phyloP scores from a whole-genome alignment of 2,329 filamentous ascomycete species.

The Alternaria ethzedia region DNA sequence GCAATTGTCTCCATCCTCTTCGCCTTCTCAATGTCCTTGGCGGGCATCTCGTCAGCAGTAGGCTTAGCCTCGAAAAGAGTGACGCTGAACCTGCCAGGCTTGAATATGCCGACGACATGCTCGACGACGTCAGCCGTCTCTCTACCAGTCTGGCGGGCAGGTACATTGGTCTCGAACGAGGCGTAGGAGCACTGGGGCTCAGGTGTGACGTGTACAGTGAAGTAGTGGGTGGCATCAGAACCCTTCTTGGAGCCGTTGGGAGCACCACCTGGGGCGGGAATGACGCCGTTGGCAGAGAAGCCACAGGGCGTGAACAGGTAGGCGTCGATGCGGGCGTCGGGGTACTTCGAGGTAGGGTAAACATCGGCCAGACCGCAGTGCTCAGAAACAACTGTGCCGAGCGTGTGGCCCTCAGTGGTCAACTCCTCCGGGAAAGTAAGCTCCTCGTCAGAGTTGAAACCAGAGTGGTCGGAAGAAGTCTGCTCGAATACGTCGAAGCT shows the following conservation, averaged over 20 bases:
- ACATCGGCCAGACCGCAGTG: slow-evolving; percentile 86
- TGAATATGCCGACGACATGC: slow-evolving; percentile 94
- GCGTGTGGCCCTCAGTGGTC: slow-evolving; percentile 90
- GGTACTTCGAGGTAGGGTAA: slow-evolving; percentile 85
- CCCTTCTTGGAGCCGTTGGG: slow-evolving; percentile 52
- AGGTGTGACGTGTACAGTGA: slow-evolving; percentile 97
- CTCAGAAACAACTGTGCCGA: slow-evolving; percentile 92
- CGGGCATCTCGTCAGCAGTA: slow-evolving; percentile 49
- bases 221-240: slow-evolving; percentile 72
- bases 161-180: slow-evolving; percentile 98
- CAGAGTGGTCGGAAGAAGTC: slow-evolving; percentile 67
- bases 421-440: slow-evolving; percentile 71
- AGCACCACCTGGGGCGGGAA: slow-evolving; percentile 71
- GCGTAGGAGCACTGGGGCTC: slow-evolving; percentile 97
- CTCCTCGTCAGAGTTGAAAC: slow-evolving; percentile 64
- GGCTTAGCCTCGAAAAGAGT: slow-evolving; percentile 93
- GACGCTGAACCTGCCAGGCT: slow-evolving; percentile 95
- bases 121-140: slow-evolving; percentile 90
- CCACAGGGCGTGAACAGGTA: slow-evolving; percentile 97
- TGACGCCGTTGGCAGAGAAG: slow-evolving; percentile 95
- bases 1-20: slow-evolving; percentile 75
- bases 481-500: slow-evolving; percentile 83
- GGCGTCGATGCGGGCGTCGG: slow-evolving; percentile 90
- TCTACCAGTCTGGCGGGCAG: slow-evolving; percentile 83
- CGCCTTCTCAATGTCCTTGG: slow-evolving; percentile 47